These are phyloP conservation scores for Pseudocercospora ulei DNA, from an alignment of 2,329 filamentous ascomycete species.

Conservation along the genomic window DNA sequence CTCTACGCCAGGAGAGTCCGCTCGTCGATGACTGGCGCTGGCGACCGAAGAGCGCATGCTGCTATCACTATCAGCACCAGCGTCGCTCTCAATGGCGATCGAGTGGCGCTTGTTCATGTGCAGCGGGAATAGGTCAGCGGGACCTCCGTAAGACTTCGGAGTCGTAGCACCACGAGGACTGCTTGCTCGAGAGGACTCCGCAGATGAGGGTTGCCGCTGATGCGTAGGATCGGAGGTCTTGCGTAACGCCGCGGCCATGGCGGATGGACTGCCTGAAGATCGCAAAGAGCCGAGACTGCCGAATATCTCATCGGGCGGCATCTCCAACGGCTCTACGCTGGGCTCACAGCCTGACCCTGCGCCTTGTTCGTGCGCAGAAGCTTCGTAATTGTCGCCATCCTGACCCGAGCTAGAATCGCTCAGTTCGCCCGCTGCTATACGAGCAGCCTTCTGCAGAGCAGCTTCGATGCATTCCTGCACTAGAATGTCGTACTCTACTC, in stretches of 20 bases:
- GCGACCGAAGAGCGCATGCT: conserved; percentile 74
- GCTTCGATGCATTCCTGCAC: conserved; percentile 94
- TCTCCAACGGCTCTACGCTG: conserved; percentile 38
- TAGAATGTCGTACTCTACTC: conserved; percentile 81
- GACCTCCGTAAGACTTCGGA: conserved; percentile 64
- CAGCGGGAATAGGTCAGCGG: conserved; percentile 47
- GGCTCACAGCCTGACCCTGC: conserved; percentile 36
- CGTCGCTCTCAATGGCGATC: conserved; percentile 72
- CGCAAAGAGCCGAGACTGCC: conserved; percentile 17
- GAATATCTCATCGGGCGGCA: conserved; percentile 21
- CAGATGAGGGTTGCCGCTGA: conserved; percentile 48
- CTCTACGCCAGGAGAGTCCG: conserved; percentile 85
- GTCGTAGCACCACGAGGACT: conserved; percentile 80
- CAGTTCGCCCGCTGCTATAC: conserved; percentile 73
- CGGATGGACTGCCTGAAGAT: conserved; percentile 36
- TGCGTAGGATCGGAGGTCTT: conserved; percentile 46
- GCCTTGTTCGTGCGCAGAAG: conserved; percentile 20
- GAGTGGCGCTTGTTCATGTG: conserved; percentile 59
- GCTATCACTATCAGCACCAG: conserved; percentile 73
- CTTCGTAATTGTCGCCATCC: conserved; percentile 23
- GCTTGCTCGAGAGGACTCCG: conserved; percentile 71
- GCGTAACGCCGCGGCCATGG: conserved; percentile 49
- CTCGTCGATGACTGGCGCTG: conserved; percentile 49
- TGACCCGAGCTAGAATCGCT: conserved; percentile 57
- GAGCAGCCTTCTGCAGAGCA: conserved; percentile 78